Evolutionary conservation across 2,329 filamentous ascomycete species (phyloP), one percentile per base, ranked within the genome.

Genomic region (Berkeleyomyces rouxiae): DNA sequence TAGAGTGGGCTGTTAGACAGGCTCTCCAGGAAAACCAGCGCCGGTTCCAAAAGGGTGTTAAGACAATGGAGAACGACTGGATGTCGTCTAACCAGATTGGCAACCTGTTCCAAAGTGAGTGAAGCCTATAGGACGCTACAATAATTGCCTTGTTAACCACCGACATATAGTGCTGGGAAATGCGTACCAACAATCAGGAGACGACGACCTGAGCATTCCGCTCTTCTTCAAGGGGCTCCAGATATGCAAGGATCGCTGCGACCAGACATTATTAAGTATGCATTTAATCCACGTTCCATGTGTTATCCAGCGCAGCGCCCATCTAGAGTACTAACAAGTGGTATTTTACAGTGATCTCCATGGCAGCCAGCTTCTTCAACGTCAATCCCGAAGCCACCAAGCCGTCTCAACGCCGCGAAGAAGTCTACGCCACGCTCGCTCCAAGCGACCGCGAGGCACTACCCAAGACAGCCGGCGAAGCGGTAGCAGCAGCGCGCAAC

Each of bases 191-290:
- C 43, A 44, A 36, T 58, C 47, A 11, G 55, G 59, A 11, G 55
- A 64, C 16, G 63, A 64, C 31, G 46, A 49, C 37, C 58, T 62
- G 31, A 64, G 63, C 49, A 81, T 91, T 31, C 90, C 91, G 3
- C 78, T 96, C 39, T 95, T 91, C 71, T 82, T 96, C 68, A 90
- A 95, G 70, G 89, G 91, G 4, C 77, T 96, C 42, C 80, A 84
- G 16, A 74, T 93, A 55, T 85, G 71, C 79, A 82, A 74, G 31
- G 74, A 75, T 36, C 79, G 78, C 39, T 96, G 91, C 71, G 90
- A 95, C 71, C 84, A 86, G 59, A 86, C 89, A 37, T 79, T 91
- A 11, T 77, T 96, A 70, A 95, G 79, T 86, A 78, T 70, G 79
- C 78, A 43, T 44, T 23, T 23, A 23, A 23, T 23, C 23, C 23